These are phyloP conservation scores for Monilinia aucupariae DNA, from an alignment of 2,329 filamentous ascomycete genomes.

Conservation along the genomic window DNA sequence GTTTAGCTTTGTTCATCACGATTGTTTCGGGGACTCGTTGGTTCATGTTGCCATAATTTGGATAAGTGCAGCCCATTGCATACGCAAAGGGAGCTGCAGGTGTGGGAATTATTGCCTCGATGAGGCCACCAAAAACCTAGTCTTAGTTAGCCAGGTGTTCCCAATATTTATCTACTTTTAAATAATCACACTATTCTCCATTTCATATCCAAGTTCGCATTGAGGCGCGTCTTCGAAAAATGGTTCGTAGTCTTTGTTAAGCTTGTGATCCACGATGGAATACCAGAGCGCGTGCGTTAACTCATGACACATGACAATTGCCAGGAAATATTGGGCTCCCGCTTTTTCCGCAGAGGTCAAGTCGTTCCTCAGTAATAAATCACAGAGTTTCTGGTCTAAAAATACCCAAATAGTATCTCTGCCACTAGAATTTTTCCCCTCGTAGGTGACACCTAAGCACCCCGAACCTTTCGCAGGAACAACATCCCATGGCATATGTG, in stretches of 20 bases:
- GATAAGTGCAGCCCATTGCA: background rate
- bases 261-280: background rate
- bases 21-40: background rate
- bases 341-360: constrained; percentile 9
- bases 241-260: background rate
- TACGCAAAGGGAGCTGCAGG: constrained; percentile 11
- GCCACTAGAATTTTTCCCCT: background rate
- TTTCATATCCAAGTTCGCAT: constrained; percentile 7
- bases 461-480: background rate
- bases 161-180: background rate
- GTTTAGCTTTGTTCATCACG: background rate
- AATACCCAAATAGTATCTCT: background rate
- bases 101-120: background rate
- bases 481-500: background rate
- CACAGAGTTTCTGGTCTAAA: background rate
- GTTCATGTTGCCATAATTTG: background rate
- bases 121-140: constrained; percentile 10
- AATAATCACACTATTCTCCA: constrained; percentile 9
- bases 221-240: constrained; percentile 6
- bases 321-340: background rate
- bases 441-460: background rate
- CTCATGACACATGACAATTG: constrained; percentile 3
- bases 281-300: background rate
- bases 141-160: background rate
- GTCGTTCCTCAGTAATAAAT: constrained; percentile 3